Conservation (phyloP, 139 green algal genomes). For the Haematococcus lacustris region DNA sequence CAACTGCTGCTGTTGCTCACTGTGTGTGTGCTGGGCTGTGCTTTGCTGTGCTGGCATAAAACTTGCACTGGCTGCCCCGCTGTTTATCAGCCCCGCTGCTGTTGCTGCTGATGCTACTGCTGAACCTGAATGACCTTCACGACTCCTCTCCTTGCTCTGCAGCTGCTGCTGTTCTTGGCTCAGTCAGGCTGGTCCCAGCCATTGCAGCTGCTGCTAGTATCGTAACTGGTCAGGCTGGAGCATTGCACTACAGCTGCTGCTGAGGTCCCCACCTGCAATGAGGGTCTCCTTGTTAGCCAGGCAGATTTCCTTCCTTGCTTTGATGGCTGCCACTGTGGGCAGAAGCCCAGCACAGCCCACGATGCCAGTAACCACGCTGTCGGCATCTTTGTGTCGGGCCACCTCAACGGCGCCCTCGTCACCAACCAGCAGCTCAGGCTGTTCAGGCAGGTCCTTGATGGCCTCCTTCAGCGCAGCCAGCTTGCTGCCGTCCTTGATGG, state of each 20-base stretch:
- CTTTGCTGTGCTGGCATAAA: too few species aligned
- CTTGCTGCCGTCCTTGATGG: conserved; percentile 62
- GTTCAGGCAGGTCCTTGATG: conserved; percentile 35
- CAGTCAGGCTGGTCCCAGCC: neutral
- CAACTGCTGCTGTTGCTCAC: too few species aligned
- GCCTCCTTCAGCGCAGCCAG: conserved; percentile 54
- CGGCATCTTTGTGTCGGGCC: conserved; percentile 34
- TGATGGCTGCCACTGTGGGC: conserved; percentile 94
- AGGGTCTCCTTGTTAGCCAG: conserved; percentile 99
- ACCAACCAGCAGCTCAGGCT: conserved; percentile 88
- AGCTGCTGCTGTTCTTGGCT: neutral
- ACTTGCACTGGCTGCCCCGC: too few species aligned
- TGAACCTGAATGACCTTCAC: too few species aligned
- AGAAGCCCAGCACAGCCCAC: conserved; percentile 94
- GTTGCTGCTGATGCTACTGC: too few species aligned
- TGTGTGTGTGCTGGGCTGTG: neutral
- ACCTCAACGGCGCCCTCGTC: conserved; percentile 82
- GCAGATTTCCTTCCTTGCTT: conserved; percentile 94
- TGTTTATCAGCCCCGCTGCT: too few species aligned
- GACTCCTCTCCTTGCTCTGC: too few species aligned
- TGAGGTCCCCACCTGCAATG: conserved; percentile 96
- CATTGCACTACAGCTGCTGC: conserved; percentile 65
- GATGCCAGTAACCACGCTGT: conserved; percentile 56
- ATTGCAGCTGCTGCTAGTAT: too few species aligned
- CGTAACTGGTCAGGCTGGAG: too few species aligned